Evolutionary conservation across 768 basidiomycete species (phyloP).

Genomic region (Pleurotus sapidus): DNA sequence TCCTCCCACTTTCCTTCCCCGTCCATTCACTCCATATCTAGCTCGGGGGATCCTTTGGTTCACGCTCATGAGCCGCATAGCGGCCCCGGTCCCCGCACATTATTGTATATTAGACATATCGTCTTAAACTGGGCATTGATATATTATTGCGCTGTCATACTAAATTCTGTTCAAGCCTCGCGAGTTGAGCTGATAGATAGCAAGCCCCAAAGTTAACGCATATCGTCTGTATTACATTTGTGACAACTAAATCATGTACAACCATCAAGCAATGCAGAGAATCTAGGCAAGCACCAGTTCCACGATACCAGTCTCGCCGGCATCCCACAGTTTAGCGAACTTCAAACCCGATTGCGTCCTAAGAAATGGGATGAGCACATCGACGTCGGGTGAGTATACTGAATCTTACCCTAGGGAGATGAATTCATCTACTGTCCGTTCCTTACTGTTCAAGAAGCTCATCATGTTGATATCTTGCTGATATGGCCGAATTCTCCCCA

Average conservation of each 20-base stretch:
- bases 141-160: no score
- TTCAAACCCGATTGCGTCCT: constrained; percentile 23
- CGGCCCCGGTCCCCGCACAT: neutral
- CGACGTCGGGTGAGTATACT: neutral
- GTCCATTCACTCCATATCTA: neutral
- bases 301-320: constrained; percentile 29
- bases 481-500: constrained; percentile 36
- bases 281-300: constrained; percentile 21
- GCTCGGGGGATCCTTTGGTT: constrained; percentile 13
- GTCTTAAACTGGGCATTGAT: neutral
- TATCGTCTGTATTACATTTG: no score
- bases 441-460: constrained; percentile 35
- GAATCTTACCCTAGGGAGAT: constrained; percentile 26
- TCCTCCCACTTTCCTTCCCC: neutral
- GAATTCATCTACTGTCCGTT: constrained; percentile 39
- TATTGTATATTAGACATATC: neutral
- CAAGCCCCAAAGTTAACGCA: no score
- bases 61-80: no score
- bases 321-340: constrained; percentile 35
- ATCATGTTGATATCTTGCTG: constrained; percentile 47
- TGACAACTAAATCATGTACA: no score
- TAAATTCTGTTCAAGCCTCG: no score
- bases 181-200: no score
- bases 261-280: no score
- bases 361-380: neutral